These are phyloP conservation scores for Crucibulum laeve DNA, from an alignment of 768 basidiomycete species.

Conservation along the genomic window DNA sequence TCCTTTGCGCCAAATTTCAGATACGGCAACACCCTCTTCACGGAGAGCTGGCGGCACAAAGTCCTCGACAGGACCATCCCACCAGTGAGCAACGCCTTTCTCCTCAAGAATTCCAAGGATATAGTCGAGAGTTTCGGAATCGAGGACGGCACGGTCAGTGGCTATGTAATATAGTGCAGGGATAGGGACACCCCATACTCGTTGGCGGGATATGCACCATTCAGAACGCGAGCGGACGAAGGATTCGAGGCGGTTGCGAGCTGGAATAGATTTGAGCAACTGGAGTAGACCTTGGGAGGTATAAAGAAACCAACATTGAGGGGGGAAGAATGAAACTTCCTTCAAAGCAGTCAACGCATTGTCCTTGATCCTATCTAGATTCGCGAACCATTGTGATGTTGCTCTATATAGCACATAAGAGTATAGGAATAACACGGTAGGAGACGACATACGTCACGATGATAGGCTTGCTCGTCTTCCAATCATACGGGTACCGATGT, in stretches of 20 bases:
- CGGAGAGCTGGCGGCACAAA: slow-evolving; percentile 67
- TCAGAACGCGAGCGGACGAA: slow-evolving; percentile 88
- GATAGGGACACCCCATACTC: slow-evolving; percentile 97
- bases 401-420: slow-evolving; percentile 45
- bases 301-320: slow-evolving; percentile 46
- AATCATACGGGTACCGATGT: slow-evolving; percentile 95
- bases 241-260: slow-evolving; percentile 82
- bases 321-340: slow-evolving; percentile 72
- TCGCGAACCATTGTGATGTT: slow-evolving; percentile 97
- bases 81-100: slow-evolving; percentile 86
- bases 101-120: slow-evolving; percentile 71
- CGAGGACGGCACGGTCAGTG: slow-evolving; percentile 63
- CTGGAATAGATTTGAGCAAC: slow-evolving; percentile 31
- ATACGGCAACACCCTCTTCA: slow-evolving; percentile 34
- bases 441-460: slow-evolving; percentile 68
- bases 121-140: slow-evolving; percentile 59
- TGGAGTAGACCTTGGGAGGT: background rate
- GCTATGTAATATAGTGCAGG: slow-evolving; percentile 73
- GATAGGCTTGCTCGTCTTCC: slow-evolving; percentile 91
- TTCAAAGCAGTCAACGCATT: slow-evolving; percentile 66
- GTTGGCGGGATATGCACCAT: slow-evolving; percentile 98
- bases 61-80: slow-evolving; percentile 78
- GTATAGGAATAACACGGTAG: background rate
- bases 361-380: slow-evolving; percentile 80
- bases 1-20: slow-evolving; percentile 66